These are phyloP conservation scores for Penicillium corylophilum DNA, from an alignment of 2,329 filamentous ascomycete species.

Conservation along the genomic window DNA sequence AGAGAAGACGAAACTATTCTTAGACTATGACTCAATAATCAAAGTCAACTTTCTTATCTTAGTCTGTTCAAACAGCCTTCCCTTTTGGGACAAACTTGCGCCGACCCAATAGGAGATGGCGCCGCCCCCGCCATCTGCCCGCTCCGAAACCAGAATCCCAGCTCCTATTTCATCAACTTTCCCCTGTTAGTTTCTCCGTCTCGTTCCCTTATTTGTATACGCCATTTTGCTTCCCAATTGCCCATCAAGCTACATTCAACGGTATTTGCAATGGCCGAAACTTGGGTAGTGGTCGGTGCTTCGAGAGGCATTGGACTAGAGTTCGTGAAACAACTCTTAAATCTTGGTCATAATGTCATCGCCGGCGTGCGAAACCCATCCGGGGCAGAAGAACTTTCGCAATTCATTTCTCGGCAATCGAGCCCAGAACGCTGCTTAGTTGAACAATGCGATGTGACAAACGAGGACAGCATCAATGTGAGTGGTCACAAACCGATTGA, in stretches of 20 bases:
- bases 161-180: background rate
- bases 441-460: conserved; percentile 55
- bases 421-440: conserved; percentile 37
- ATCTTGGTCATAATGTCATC: conserved; percentile 50
- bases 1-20: too few species aligned
- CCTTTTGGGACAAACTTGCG: conserved; percentile 2
- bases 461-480: conserved; percentile 53
- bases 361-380: conserved; percentile 51
- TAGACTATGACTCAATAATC: too few species aligned
- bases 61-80: background rate
- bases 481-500: conserved; percentile 19
- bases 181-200: background rate
- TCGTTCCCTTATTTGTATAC: background rate
- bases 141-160: background rate
- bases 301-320: conserved; percentile 48
- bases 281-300: conserved; percentile 35
- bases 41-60: background rate
- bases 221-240: background rate
- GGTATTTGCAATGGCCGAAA: conserved; percentile 6
- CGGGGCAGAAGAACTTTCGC: conserved; percentile 25
- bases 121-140: background rate
- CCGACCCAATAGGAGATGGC: background rate
- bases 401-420: conserved; percentile 24
- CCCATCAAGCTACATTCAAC: too few species aligned
- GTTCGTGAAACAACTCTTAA: conserved; percentile 52